Base-by-base conservation (phyloP, 2,329 filamentous ascomycete genomes). In the Xylariaceae sp. region DNA sequence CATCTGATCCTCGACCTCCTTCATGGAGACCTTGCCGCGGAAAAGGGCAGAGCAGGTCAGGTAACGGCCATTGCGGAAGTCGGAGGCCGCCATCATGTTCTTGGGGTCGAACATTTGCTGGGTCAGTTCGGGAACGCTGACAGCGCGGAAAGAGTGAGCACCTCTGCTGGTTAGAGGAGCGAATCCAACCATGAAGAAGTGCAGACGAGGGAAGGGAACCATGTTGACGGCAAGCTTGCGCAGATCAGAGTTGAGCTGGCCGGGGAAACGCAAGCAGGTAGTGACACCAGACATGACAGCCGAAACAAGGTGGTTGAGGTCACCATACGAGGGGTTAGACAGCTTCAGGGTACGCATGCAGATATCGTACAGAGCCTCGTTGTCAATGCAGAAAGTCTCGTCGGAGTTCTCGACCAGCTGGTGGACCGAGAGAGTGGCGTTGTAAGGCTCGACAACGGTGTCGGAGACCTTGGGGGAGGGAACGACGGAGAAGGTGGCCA, bases 131-230 rank as follows among this genome's bases (percentile, higher is more conserved):
- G 93, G 91, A 49, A 98, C 93, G 64, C 85, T 90, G 71, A 97
- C 87, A 56, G 93, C 91, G 67, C 93, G 93, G 91, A 97, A 98
- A 59, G 87, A 89, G 80, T 94, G 73, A 56, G 91, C 86, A 61
- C 84, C 83, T 71, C 86, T 85, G 74, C 89, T 95, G 69, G 93
- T 98, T 64, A 98, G 82, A 67, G 93, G 93, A 72, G 93, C 91
- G 69, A 98, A 98, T 71, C 93, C 93, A 69, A 98, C 93, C 93
- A 98, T 98, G 85, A 98, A 98, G 85, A 98, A 98, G 76, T 98
- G 93, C 52, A 98, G 89, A 89, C 93, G 93, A 59, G 93, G 93
- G 87, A 98, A 98, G 51, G 93, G 93, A 74, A 98, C 93, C 80
- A 98, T 98, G 88, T 98, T 98, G 73, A 98, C 93, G 59, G 93